Conservation (phyloP, 176 grass and related monocot genomes). For the Tuctoria greenei region DNA sequence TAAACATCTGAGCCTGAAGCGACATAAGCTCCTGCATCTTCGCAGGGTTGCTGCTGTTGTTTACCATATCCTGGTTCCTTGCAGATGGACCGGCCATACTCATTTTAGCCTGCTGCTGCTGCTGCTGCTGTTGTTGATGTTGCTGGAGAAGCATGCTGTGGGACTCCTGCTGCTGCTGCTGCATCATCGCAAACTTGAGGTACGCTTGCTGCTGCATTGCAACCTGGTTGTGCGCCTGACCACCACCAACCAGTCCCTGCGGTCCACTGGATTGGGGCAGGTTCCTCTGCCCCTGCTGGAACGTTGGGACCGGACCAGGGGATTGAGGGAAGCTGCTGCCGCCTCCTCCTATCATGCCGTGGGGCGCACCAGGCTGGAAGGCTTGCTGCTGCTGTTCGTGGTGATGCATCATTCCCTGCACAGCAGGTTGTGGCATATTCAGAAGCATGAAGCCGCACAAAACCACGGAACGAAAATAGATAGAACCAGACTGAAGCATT, state of each 20-base stretch:
- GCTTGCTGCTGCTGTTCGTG: constrained; percentile 59
- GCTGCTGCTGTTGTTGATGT: constrained; percentile 51
- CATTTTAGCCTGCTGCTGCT: constrained; percentile 61
- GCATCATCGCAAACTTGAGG: constrained; percentile 66
- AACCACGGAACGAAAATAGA: not conserved
- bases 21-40: constrained; percentile 88
- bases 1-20: constrained; percentile 58
- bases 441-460: constrained; percentile 1
- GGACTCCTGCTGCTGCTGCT: constrained; percentile 61
- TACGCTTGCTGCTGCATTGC: constrained; percentile 77
- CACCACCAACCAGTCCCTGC: constrained; percentile 38
- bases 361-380: constrained; percentile 35
- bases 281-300: constrained; percentile 61
- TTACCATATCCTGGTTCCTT: constrained; percentile 58
- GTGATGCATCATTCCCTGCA: constrained; percentile 60
- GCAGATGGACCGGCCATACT: constrained; percentile 48
- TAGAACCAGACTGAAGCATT: not conserved
- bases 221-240: constrained; percentile 46
- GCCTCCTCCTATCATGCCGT: constrained; percentile 50
- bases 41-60: constrained; percentile 56
- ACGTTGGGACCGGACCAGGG: constrained; percentile 23
- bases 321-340: constrained; percentile 47
- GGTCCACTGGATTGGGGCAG: constrained; percentile 28
- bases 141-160: constrained; percentile 67
- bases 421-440: not conserved